These are phyloP conservation scores for Coemansia sp. DNA, from an alignment of 192 early-diverging fungal genomes.

Conservation along the genomic window DNA sequence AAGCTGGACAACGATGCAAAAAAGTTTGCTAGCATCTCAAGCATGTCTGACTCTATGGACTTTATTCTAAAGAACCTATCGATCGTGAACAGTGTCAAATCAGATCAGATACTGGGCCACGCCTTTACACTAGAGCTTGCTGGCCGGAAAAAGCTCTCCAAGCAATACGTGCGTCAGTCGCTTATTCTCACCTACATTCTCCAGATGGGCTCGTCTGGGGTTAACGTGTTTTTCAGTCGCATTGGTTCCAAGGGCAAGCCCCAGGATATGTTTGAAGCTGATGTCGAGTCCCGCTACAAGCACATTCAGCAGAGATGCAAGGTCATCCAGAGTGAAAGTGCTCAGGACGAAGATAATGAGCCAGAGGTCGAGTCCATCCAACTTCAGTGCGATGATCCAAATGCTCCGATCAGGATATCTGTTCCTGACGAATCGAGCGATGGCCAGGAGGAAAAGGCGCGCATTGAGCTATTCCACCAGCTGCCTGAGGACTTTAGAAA, in stretches of 20 bases:
- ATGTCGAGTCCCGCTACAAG: constrained; percentile 82
- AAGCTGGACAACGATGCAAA: constrained; percentile 56
- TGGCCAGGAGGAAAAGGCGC: constrained; percentile 57
- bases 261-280: constrained; percentile 77
- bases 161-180: constrained; percentile 77
- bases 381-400: constrained; percentile 67
- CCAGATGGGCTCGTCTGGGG: constrained; percentile 79
- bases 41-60: constrained; percentile 60
- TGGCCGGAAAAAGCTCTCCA: constrained; percentile 65
- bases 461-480: constrained; percentile 67
- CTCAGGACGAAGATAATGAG: constrained; percentile 25
- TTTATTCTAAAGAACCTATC: constrained; percentile 71
- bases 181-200: constrained; percentile 84
- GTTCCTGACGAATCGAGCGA: constrained; percentile 58
- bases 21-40: constrained; percentile 61
- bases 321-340: constrained; percentile 61
- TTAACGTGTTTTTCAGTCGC: constrained; percentile 80
- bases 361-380: constrained; percentile 67
- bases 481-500: constrained; percentile 72
- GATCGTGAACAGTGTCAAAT: constrained; percentile 67
- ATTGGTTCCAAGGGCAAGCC: constrained; percentile 58
- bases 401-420: constrained; percentile 69
- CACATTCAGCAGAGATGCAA: constrained; percentile 77
- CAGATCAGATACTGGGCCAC: constrained; percentile 82
- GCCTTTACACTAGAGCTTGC: constrained; percentile 78